Conservation (phyloP, 805 yeast species). For the Wickerhamiella spandovensis region DNA sequence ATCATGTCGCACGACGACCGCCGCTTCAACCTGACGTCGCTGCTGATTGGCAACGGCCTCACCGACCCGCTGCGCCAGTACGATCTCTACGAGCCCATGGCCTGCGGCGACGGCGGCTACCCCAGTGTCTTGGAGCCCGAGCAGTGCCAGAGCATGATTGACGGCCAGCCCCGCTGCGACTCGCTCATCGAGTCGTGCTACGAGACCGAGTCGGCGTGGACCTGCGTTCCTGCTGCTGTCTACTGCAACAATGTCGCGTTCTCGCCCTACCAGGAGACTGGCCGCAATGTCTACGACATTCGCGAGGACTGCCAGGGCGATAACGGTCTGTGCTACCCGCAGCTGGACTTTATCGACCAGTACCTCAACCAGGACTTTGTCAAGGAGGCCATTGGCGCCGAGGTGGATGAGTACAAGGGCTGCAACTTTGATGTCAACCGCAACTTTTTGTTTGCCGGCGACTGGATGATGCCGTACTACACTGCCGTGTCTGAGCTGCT, state of each 20-base stretch:
- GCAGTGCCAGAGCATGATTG: constrained; percentile 57
- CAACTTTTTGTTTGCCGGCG: constrained; percentile 57
- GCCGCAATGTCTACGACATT: constrained; percentile 78
- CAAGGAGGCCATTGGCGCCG: constrained; percentile 70
- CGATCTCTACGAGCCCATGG: constrained; percentile 78
- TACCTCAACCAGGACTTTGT: constrained; percentile 67
- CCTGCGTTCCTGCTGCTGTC: constrained; percentile 79
- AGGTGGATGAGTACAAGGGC: constrained; percentile 58
- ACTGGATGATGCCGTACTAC: constrained; percentile 54
- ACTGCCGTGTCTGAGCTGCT: constrained; percentile 43
- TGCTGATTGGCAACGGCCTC: constrained; percentile 82
- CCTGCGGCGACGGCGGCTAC: constrained; percentile 84
- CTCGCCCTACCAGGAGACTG: constrained; percentile 66
- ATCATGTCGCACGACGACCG: constrained; percentile 54
- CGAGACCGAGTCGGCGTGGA: constrained; percentile 51
- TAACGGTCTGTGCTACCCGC: constrained; percentile 46
- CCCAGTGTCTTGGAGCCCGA: constrained; percentile 63
- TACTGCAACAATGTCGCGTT: constrained; percentile 68
- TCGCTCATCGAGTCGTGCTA: constrained; percentile 63
- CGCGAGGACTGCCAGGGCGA: constrained; percentile 43
- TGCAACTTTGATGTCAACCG: constrained; percentile 71
- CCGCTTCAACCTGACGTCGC: constrained; percentile 54
- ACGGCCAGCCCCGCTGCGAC: constrained; percentile 58
- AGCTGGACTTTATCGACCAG: constrained; percentile 53
- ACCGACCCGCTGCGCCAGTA: constrained; percentile 76